Evolutionary conservation across 225 moss, liverwort and hornwort species (phyloP), one percentile per base, ranked within the genome.

Genomic region (Lunularia cruciata): DNA sequence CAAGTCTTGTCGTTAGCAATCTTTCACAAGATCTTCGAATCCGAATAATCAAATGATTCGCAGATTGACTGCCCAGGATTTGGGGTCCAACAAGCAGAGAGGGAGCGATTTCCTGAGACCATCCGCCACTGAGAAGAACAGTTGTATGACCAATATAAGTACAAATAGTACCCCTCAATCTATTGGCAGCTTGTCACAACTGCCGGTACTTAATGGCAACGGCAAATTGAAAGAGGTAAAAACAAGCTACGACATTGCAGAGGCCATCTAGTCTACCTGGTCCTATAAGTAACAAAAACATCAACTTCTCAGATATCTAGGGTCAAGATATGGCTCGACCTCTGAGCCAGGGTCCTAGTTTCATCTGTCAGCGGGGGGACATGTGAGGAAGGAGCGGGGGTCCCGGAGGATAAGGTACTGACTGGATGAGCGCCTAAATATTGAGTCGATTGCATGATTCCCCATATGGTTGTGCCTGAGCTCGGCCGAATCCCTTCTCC

Each of bases 91-190:
- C 3, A 96, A 96, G 70, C 90, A 77, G 23, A 74, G 79, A 32
- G 70, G 74, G 4, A 57, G 8, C 20, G 92, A 93, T 52, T 15
- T 64, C n/a, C 57, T 85, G 68, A 90, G 92, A 77, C 68, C 79
- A 69, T 85, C 68, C 34, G 46, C 83, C 46, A 86, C 84, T 6
- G 92, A 93, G 78, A 98, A 75, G 80, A 40, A 60, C 57, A 80
- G 79, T 64, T 79, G 83, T 51, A 18, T 77, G 26, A 73, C 67
- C 23, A 93, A 86, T 47, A 80, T 76, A 31, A 92, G 90, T 71
- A 85, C 75, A 18, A 85, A 30, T 26, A 82, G 84, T 22, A 92
- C 92, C 46, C 90, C 90, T 2, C 84, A 84, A 31, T 91, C 90
- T 0, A 91, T 90, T 81, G 78, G 77, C 0, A 84, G 85, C 59